Percentiles rank a stretch among this genome's conserved stretches.
Evolutionary conservation across 2,329 filamentous ascomycete genomes (phyloP).

Genomic region (Fusarium nematophilum): DNA sequence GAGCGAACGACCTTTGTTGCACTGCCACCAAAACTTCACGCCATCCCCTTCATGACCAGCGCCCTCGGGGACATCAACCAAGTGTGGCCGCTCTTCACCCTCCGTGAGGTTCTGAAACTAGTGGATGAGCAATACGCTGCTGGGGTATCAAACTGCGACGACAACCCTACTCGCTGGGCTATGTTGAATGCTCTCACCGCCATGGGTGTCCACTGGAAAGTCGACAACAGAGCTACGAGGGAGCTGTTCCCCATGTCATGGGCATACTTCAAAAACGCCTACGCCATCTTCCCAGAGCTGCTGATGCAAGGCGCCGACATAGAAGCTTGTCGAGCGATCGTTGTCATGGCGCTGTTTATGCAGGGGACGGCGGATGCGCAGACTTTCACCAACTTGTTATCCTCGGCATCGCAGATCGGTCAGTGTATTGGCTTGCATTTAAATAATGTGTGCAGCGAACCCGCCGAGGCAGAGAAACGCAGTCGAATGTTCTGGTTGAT

Average conservation of each 20-base stretch:
- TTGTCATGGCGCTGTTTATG: not conserved
- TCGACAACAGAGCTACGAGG: not conserved
- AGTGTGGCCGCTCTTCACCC: not conserved
- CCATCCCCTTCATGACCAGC: not conserved
- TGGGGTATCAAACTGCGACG: not conserved
- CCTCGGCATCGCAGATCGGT: not conserved
- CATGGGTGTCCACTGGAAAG: not conserved
- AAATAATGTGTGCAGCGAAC: not conserved
- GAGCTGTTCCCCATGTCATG: not conserved
- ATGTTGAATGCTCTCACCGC: not conserved
- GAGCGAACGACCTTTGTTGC: too few relatives aligned
- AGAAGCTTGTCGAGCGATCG: not conserved
- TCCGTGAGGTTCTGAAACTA: not conserved
- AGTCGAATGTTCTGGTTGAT: too few relatives aligned
- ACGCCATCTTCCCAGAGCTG: not conserved
- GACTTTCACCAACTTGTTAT: not conserved
- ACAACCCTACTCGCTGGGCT: not conserved
- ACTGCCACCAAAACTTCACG: not conserved
- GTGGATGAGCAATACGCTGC: not conserved
- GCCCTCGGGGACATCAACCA: not conserved
- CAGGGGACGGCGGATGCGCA: not conserved
- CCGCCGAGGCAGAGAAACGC: not conserved
- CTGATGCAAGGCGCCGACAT: not conserved
- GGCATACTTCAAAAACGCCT: conserved; percentile 2
- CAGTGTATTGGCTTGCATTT: not conserved